Conservation (phyloP, 2,329 filamentous ascomycete genomes). For the Mariannaea sp. region DNA sequence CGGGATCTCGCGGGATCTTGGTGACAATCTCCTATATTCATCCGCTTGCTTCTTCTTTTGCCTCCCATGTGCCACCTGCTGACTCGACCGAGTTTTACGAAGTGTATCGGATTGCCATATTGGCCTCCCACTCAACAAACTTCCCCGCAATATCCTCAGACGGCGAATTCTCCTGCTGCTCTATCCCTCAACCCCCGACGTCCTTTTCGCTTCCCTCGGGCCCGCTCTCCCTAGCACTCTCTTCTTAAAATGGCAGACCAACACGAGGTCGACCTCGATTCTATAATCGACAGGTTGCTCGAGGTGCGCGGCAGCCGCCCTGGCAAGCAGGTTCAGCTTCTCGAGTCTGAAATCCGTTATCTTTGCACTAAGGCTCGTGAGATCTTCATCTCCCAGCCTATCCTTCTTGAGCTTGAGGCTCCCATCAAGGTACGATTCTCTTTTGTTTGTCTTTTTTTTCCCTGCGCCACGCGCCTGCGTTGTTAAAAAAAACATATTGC, state of each 20-base stretch:
- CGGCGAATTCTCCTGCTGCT: constrained; percentile 38
- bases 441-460: constrained; percentile 4
- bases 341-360: constrained; percentile 94
- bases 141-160: constrained; percentile 38
- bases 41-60: constrained; percentile 7
- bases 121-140: constrained; percentile 34
- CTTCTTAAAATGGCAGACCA: constrained; percentile 62
- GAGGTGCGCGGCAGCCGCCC: constrained; percentile 97
- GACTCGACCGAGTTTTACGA: constrained; percentile 37
- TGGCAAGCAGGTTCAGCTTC: constrained; percentile 96
- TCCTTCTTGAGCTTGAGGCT: constrained; percentile 94
- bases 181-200: constrained; percentile 34
- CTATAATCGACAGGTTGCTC: constrained; percentile 97
- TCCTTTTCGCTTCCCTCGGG: constrained; percentile 43
- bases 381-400: constrained; percentile 99
- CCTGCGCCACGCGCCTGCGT: too few species aligned
- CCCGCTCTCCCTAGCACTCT: constrained; percentile 46
- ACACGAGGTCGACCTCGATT: constrained; percentile 96
- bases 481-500: too few species aligned
- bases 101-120: constrained; percentile 42
- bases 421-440: constrained; percentile 85
- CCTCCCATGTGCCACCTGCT: constrained; percentile 27
- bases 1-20: constrained; percentile 25
- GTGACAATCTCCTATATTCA: constrained; percentile 7
- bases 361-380: constrained; percentile 98